Conservation (phyloP, 805 yeast genomes). For the Candida odintsovae region DNA sequence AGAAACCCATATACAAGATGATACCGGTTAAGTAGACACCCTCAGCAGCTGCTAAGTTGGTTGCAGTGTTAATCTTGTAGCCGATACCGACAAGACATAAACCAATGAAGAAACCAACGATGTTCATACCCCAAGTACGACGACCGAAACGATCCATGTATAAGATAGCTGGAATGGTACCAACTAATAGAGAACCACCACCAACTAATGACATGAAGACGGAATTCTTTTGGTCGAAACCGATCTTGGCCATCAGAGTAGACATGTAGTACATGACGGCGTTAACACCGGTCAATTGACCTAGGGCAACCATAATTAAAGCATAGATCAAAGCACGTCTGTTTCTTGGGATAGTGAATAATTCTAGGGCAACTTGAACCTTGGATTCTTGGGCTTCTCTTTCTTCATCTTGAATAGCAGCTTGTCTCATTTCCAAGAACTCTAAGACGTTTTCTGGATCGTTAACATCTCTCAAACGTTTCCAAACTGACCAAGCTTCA, state of each 20-base stretch:
- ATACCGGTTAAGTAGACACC: slow-evolving; percentile 61
- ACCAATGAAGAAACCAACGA: slow-evolving; percentile 55
- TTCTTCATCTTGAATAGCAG: slow-evolving; percentile 42
- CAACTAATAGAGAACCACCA: slow-evolving; percentile 56
- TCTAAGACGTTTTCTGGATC: slow-evolving; percentile 41
- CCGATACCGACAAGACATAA: slow-evolving; percentile 56
- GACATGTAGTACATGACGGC: slow-evolving; percentile 64
- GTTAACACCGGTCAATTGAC: slow-evolving; percentile 65
- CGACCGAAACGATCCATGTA: slow-evolving; percentile 55
- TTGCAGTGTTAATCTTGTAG: slow-evolving; percentile 35
- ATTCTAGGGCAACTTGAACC: slow-evolving; percentile 41
- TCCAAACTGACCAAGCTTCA: slow-evolving; percentile 52
- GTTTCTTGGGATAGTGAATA: slow-evolving; percentile 50
- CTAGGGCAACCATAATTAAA: slow-evolving; percentile 49
- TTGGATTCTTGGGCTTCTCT: slow-evolving; percentile 29
- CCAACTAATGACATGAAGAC: slow-evolving; percentile 68
- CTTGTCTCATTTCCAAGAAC: slow-evolving; percentile 51
- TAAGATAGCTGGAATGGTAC: slow-evolving; percentile 61
- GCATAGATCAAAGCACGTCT: slow-evolving; percentile 58
- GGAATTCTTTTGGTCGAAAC: slow-evolving; percentile 43
- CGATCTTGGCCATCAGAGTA: slow-evolving; percentile 48
- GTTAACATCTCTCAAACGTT: slow-evolving; percentile 43
- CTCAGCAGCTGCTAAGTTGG: slow-evolving; percentile 41
- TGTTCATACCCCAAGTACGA: slow-evolving; percentile 54
- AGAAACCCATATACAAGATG: slow-evolving; percentile 58